Base-by-base conservation (phyloP, 2,329 filamentous ascomycete species). In the Claviceps sorghi region DNA sequence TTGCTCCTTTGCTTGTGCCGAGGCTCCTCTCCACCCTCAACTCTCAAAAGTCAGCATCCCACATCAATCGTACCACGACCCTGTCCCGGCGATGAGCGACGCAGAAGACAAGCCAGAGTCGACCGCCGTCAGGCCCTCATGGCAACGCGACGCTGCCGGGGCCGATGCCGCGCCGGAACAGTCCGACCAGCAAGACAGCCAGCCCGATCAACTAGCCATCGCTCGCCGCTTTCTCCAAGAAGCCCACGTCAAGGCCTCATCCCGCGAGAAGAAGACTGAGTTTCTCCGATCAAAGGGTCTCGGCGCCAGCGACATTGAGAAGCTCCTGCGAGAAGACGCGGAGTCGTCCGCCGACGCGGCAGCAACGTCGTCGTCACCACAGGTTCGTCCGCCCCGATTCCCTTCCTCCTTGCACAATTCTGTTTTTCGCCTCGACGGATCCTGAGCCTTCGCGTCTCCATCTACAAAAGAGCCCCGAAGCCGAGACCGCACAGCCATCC, bases 271-370 rank as follows among this genome's bases (percentile, higher is more conserved):
- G 67, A 95, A 95, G 70, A 72, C 78, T 21, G 77, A 78, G 8
- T 95, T 95, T 59, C 70, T 96, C 1, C 76, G 82, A 61, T 79
- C 79, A 49, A 96, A 96, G 65, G 87, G 87, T 3, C 70, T 95
- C 8, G 70, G 69, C 3, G 70, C 77, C 4, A 72, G 76, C 34
- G 81, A 91, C 55, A 87, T 95, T 55, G 72, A 86, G 58, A 70
- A 72, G 49, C 71, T 95, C 8, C 68, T 95, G 17, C 63, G 57
- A 3, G 61, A 66, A n/a, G 62, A 66, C 15, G 13, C 48, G 19
- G 58, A 60, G 21, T 51, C 54, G 26, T 45, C 49, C 30, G 42
- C 44, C 26, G 21, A 56, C 2, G 32, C 53, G 30, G 45, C 56
- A 19, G 42, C 49, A 53, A 48, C 26, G 5, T 26, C 26, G 5